Conservation (phyloP, 1,139 yeast genomes). For the Kodamaea alishanica region DNA sequence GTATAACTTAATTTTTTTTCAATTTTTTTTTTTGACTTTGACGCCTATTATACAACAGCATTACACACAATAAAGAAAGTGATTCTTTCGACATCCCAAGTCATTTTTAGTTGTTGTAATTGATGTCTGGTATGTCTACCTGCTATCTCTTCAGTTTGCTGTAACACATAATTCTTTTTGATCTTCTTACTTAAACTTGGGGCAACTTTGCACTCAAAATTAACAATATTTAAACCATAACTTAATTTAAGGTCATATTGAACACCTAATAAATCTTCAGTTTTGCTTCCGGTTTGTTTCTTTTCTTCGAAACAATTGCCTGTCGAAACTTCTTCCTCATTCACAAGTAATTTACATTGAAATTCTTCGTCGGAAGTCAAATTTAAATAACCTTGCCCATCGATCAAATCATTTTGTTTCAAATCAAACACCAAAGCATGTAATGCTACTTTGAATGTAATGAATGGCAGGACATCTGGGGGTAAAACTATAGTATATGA, state of each 20-base stretch:
- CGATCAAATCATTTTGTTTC: conserved; percentile 30
- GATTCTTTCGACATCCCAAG: conserved; percentile 47
- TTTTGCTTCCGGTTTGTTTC: not conserved
- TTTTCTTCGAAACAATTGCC: conserved; percentile 40
- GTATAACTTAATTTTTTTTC: conserved; percentile 4
- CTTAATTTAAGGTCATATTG: conserved; percentile 49
- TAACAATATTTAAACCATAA: conserved; percentile 46
- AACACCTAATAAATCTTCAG: conserved; percentile 26
- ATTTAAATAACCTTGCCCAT: conserved; percentile 28
- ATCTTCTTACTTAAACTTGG: conserved; percentile 35
- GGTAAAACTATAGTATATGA: conserved; percentile 45
- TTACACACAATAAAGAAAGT: conserved; percentile 27
- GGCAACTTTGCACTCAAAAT: conserved; percentile 46
- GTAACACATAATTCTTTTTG: conserved; percentile 21
- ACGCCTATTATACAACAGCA: not conserved
- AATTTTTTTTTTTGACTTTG: not conserved
- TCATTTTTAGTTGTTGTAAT: conserved; percentile 44
- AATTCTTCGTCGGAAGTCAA: conserved; percentile 34
- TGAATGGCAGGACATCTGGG: conserved; percentile 39
- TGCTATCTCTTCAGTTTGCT: conserved; percentile 25
- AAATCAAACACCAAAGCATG: conserved; percentile 37
- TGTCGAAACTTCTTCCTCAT: conserved; percentile 46
- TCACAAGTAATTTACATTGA: conserved; percentile 42
- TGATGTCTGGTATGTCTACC: conserved; percentile 50
- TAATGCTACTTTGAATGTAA: conserved; percentile 42